Conservation (phyloP, 352 stramenopile species). For the Globisporangium echinulatum region DNA sequence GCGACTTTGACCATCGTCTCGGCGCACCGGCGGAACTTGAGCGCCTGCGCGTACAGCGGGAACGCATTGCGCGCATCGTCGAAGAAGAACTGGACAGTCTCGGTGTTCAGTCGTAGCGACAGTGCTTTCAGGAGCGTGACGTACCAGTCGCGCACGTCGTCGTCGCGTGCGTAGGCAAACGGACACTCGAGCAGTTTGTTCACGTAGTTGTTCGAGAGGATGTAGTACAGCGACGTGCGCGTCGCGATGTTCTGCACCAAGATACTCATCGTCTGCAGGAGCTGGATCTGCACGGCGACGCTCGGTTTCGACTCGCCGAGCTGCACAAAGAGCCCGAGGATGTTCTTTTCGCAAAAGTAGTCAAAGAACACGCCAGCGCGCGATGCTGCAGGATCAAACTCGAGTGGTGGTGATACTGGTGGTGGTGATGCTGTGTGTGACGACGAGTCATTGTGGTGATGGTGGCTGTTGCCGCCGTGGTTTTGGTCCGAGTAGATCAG, state of each 20-base stretch:
- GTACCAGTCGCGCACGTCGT: conserved; percentile 88
- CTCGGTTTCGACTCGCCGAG: conserved; percentile 47
- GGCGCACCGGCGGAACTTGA: conserved; percentile 60
- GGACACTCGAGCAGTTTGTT: conserved; percentile 89
- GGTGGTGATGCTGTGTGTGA: not conserved
- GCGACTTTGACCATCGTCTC: conserved; percentile 85
- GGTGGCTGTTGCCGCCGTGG: conserved; percentile 18
- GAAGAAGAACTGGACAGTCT: conserved; percentile 90
- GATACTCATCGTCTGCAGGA: conserved; percentile 91
- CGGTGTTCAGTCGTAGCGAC: conserved; percentile 75
- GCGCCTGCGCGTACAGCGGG: conserved; percentile 66
- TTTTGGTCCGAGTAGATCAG: conserved; percentile 88
- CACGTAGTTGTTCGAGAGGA: conserved; percentile 94
- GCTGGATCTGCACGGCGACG: conserved; percentile 85
- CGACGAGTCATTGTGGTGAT: conserved; percentile 3
- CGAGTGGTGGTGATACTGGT: conserved; percentile 7
- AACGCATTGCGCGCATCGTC: conserved; percentile 46
- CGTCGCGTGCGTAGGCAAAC: conserved; percentile 36
- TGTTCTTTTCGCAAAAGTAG: conserved; percentile 97
- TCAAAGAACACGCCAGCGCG: conserved; percentile 85
- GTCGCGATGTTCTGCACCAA: conserved; percentile 89
- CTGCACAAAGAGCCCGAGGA: conserved; percentile 88
- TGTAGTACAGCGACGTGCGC: conserved; percentile 90
- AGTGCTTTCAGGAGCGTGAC: conserved; percentile 86
- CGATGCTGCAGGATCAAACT: conserved; percentile 15